Conservation (phyloP, 306 rosid species). For the Vigna nakashimae region DNA sequence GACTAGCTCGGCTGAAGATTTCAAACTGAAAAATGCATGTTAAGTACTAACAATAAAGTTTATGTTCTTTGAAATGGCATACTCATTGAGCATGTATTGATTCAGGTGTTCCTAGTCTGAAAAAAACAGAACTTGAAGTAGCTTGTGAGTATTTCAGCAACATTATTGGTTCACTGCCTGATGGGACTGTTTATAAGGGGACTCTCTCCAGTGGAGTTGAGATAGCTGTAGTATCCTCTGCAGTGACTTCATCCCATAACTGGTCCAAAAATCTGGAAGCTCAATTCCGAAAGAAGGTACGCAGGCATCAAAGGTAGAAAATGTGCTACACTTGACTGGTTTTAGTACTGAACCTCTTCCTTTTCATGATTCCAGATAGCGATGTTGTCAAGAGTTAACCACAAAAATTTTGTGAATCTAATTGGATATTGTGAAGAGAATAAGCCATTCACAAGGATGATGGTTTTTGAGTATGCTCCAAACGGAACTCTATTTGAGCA, state of each 20-base stretch:
- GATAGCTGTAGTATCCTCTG: conserved; percentile 79
- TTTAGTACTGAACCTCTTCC: conserved; percentile 31
- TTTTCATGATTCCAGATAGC: conserved; percentile 61
- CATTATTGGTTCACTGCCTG: conserved; percentile 66
- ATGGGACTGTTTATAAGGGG: conserved; percentile 84
- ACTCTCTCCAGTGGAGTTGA: conserved; percentile 96
- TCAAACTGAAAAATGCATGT: conserved; percentile 11
- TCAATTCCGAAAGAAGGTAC: conserved; percentile 80
- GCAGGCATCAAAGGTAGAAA: conserved; percentile 23
- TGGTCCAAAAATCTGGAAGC: conserved; percentile 79
- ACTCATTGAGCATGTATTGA: conserved; percentile 34
- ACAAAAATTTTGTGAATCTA: conserved; percentile 88
- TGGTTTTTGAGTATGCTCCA: conserved; percentile 98
- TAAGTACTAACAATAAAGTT: neutral
- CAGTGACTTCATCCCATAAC: conserved; percentile 55
- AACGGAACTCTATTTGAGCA: conserved; percentile 95
- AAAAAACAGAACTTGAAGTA: conserved; percentile 70
- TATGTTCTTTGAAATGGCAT: conserved; percentile 11
- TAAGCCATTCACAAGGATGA: conserved; percentile 89
- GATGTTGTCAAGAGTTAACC: conserved; percentile 79
- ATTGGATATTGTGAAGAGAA: conserved; percentile 88
- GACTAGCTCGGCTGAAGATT: conserved; percentile 5
- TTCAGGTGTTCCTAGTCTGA: conserved; percentile 91
- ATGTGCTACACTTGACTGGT: conserved; percentile 1
- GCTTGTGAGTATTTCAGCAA: conserved; percentile 99